Base-by-base conservation (phyloP, 495 filamentous ascomycete species). In the Neurospora sp. region DNA sequence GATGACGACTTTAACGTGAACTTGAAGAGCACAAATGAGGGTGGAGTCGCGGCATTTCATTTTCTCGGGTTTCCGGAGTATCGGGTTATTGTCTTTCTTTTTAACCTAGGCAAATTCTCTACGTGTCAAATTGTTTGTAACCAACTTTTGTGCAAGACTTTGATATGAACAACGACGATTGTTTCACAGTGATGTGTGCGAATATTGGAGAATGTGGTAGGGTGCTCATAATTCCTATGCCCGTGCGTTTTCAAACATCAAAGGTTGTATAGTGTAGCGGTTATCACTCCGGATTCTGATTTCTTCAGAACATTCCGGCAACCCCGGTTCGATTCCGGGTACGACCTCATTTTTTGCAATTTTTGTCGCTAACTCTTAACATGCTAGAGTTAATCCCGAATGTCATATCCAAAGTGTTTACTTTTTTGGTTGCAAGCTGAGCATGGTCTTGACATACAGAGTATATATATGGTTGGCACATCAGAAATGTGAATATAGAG, bases 241-340 rank as follows among this genome's bases (percentile, higher is more conserved):
- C 31, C 31, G 31, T 35, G 31, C 6, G 3, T 0, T 27, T 27
- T 59, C 20, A 59, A 66, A 4, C 14, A 66, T 66, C 54, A 31
- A 59, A 62, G 54, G 54, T 62, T 62, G 54, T 62, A 62, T 62
- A 62, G 54, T 62, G 54, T 62, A 62, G 54, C 54, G 54, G 54
- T 62, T 62, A 62, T 62, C 54, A 62, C 54, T 62, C 54, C 54
- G 54, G 54, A 62, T 62, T 62, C 54, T 62, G 54, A 62, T 62
- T 35, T 62, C 54, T 62, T 62, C 23, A 62, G 54, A 62, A 62
- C 54, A 35, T 77, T 79, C 76, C 73, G 77, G 77, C 31, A 74
- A 79, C 78, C 78, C 78, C 77, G 77, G 77, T 79, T 79, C 77
- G 78, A 79, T 77, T 78, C 78, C 77, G 78, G 78, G 78, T 78